Percentiles rank a stretch among this genome's conserved stretches.
phyloP scores from a whole-genome alignment of 352 stramenopile genomes.

The Globisporangium radiosum region DNA sequence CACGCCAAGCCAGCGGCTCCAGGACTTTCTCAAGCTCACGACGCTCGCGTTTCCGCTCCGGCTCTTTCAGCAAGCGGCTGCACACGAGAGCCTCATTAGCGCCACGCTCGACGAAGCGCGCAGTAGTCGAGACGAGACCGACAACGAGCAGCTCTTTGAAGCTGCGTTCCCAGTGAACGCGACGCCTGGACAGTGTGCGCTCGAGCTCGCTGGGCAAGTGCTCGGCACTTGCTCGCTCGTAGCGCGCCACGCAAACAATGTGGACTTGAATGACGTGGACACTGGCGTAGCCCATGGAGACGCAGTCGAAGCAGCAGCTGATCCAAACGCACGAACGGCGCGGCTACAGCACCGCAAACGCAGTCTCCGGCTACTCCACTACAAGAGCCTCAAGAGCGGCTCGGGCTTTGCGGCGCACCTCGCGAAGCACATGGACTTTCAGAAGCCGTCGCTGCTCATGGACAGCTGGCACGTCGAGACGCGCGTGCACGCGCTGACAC shows the following conservation, averaged over 20 bases:
- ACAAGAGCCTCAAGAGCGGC: constrained; percentile 52
- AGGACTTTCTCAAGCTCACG: constrained; percentile 63
- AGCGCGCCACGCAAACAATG: constrained; percentile 23
- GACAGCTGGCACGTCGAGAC: constrained; percentile 73
- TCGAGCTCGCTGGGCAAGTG: constrained; percentile 61
- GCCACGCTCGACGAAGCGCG: constrained; percentile 54
- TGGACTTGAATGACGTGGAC: no score
- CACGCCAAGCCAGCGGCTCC: constrained; percentile 49
- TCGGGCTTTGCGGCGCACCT: constrained; percentile 66
- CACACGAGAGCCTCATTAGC: constrained; percentile 62
- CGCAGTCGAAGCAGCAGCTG: constrained; percentile 5
- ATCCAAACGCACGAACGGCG: constrained; percentile 8
- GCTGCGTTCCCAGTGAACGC: constrained; percentile 67
- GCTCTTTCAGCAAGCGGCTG: constrained; percentile 68
- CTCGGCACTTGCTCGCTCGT: constrained; percentile 53
- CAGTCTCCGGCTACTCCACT: constrained; percentile 44
- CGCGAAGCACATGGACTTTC: constrained; percentile 54
- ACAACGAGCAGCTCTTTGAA: constrained; percentile 41
- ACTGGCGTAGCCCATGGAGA: no score
- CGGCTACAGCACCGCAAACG: constrained; percentile 18
- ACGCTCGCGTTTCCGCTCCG: constrained; percentile 61
- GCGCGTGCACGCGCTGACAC: constrained; percentile 41
- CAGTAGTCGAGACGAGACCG: background rate
- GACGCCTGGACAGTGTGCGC: constrained; percentile 56
- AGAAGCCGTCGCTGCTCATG: constrained; percentile 51